A percentile compares a stretch with the other conserved stretches of the same genome.
phyloP scores from a whole-genome alignment of 768 basidiomycete species.

The Psilocybe azurescens region DNA sequence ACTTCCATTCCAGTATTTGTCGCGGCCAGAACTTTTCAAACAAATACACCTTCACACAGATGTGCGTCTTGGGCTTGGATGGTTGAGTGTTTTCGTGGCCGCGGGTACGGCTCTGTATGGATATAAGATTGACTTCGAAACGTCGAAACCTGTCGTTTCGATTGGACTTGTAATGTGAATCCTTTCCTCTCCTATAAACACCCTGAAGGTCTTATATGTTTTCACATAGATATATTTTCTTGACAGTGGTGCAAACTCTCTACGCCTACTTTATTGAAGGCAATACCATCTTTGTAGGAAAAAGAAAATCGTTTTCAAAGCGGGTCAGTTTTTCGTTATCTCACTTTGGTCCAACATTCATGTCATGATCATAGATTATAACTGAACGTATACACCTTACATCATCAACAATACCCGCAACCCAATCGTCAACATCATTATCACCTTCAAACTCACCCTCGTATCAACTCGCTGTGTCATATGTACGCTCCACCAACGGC shows the following conservation, averaged over 20 bases:
- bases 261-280: conserved; percentile 91
- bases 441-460: conserved; percentile 56
- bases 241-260: conserved; percentile 74
- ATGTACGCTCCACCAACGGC: conserved; percentile 79
- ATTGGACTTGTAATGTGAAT: conserved; percentile 78
- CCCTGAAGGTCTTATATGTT: not conserved
- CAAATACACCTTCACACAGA: conserved; percentile 90
- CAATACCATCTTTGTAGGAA: conserved; percentile 85
- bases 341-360: not conserved
- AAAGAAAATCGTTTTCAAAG: conserved; percentile 88
- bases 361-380: conserved; percentile 66
- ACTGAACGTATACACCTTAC: conserved; percentile 87
- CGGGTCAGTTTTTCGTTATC: conserved; percentile 57
- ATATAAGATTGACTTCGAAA: conserved; percentile 88
- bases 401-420: conserved; percentile 67
- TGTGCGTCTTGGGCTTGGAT: conserved; percentile 85
- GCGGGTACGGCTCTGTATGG: conserved; percentile 84
- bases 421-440: conserved; percentile 26
- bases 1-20: conserved; percentile 65
- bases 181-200: conserved; percentile 23
- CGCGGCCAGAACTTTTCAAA: conserved; percentile 82
- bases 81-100: conserved; percentile 84
- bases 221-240: conserved; percentile 66
- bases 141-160: conserved; percentile 82
- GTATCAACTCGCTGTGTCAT: conserved; percentile 71